Base-by-base conservation (phyloP, 1,284 basidiomycete species). In the Rhodofomes roseus region DNA sequence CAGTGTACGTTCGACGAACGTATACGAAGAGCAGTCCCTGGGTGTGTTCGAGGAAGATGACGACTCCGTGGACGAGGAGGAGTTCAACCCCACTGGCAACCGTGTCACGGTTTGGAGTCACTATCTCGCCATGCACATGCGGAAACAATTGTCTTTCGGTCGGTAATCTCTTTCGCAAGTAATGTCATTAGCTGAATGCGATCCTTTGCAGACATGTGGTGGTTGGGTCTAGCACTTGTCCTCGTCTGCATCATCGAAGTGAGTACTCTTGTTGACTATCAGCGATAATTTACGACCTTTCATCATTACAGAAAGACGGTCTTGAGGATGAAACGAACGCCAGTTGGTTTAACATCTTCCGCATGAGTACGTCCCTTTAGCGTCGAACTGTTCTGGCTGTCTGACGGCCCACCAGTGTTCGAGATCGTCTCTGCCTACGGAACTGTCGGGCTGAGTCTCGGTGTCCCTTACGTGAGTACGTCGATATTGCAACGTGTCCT, bases 381-480 rank as follows among this genome's bases (percentile, higher is more conserved):
- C 40, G 36, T 29, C 4, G 23, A 9, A 6, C 36, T 12, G n/a
- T 12, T 14, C 4, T 20, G 16, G 56, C 3, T 41, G 54, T 27
- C 61, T 58, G 14, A 61, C 29, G 1, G 7, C 1, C 56, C 16
- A 20, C 4, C 67, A 93, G 88, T 91, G 2, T 96, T 95, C 68
- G 93, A 96, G 72, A 72, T 95, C 22, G 91, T 94, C 7, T 96
- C 93, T 18, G 95, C 94, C 0, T 97, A 96, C 70, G 94, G 94
- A 3, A 91, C 90, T 4, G 93, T 97, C 61, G 95, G 95, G 0
- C 80, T 97, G 4, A 94, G 89, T 70, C 76, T 90, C 7, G 89
- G 88, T 8, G 76, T 87, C 39, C 84, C 86, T 25, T 77, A 74
- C n/a, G 88, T 89, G 55, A 69, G 83, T 73, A 31, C 12, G 34